Base-by-base conservation (phyloP, 2,329 filamentous ascomycete species). In the Aspergillus fumigatus region DNA sequence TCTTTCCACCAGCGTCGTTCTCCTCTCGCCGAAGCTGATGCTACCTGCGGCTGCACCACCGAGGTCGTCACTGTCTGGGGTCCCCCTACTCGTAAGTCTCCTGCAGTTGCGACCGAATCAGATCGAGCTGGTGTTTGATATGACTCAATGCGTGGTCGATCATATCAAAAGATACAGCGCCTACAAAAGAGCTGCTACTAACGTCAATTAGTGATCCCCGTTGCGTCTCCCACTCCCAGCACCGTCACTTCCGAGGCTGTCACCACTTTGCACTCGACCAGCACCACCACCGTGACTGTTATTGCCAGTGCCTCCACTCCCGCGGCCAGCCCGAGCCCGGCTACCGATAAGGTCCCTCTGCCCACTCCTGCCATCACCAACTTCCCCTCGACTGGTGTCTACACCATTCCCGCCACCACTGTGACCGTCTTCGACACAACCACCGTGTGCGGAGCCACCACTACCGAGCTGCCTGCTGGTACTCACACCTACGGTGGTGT, bases 331-430 rank as follows among this genome's bases (percentile, higher is more conserved):
- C 70, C 59, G 64, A 54, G 67, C 62, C 53, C 64, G 55, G 63
- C 69, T 49, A 55, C 65, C 63, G 63, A 65, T 48, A 63, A 69
- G 53, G 57, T 66, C 47, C 54, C 58, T 49, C 73, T 81, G 53
- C 80, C 80, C 51, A 82, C 79, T 43, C 75, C 77, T 45, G 71
- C 72, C 51, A 73, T 80, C 53, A 80, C 79, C 60, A 77, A 72
- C 50, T 87, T 81, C 80, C 77, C 84, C 53, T 86, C 84, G 48
- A 84, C 88, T 32, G 88, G 88, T 74, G 83, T 82, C 60, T 92
- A 91, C 80, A 90, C 88, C 64, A 85, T 90, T 80, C 85, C 86
- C 64, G 87, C 88, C 58, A 88, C 82, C 64, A 92, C 88, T 60
- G 70, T 89, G 62, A 87, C 84, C 59, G 76, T 92, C 63, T 85